These are phyloP conservation scores for Rachicladosporium sp. DNA, from an alignment of 2,329 filamentous ascomycete genomes.

Conservation along the genomic window DNA sequence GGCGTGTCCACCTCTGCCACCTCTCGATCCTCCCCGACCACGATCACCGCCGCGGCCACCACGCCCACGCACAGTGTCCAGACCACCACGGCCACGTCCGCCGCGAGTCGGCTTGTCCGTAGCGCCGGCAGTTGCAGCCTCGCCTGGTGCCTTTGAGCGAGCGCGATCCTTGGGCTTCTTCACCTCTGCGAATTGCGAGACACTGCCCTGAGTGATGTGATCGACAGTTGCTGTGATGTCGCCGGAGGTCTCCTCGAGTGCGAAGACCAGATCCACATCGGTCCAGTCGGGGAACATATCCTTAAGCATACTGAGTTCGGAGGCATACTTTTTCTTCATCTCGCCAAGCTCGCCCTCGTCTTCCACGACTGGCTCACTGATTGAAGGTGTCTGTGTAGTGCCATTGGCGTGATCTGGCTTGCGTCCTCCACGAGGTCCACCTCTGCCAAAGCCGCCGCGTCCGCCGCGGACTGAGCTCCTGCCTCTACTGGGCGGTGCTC, in stretches of 20 bases:
- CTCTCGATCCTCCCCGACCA: slow-evolving; percentile 39
- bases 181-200: slow-evolving; percentile 76
- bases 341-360: slow-evolving; percentile 85
- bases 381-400: slow-evolving; percentile 38
- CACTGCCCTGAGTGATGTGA: slow-evolving; percentile 67
- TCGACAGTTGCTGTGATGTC: slow-evolving; percentile 61
- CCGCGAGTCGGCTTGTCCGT: slow-evolving; percentile 34
- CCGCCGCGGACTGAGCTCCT: slow-evolving; percentile 83
- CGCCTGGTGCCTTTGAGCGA: slow-evolving; percentile 60
- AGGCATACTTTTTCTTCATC: slow-evolving; percentile 79
- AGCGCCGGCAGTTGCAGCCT: slow-evolving; percentile 38
- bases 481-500: slow-evolving; percentile 72
- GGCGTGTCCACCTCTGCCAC: slow-evolving; percentile 49
- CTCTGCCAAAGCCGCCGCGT: slow-evolving; percentile 53
- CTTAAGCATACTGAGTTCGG: slow-evolving; percentile 68
- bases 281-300: slow-evolving; percentile 95
- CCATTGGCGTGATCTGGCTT: slow-evolving; percentile 48
- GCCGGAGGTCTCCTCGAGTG: slow-evolving; percentile 75
- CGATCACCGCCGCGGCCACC: slow-evolving; percentile 49
- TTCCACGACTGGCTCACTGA: slow-evolving; percentile 47
- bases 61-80: slow-evolving; percentile 42
- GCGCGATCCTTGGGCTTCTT: slow-evolving; percentile 65
- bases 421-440: slow-evolving; percentile 29
- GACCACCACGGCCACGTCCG: slow-evolving; percentile 27
- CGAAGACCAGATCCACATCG: slow-evolving; percentile 85